Evolutionary conservation across 2,329 filamentous ascomycete genomes (phyloP), one percentile per base, ranked within the genome.

Genomic region (Epicoccum sorghinum): DNA sequence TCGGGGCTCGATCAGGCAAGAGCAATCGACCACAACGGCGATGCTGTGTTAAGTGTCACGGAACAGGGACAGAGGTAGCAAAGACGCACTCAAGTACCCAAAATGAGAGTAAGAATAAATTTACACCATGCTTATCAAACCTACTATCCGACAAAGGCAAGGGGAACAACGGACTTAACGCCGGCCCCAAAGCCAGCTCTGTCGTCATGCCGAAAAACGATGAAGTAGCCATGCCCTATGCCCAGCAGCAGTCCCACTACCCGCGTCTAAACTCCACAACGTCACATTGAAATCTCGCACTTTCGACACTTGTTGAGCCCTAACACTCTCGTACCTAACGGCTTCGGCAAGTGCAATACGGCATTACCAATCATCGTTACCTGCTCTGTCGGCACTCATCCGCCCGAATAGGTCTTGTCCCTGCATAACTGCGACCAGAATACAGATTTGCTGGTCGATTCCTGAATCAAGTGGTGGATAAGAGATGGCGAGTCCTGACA

Each of bases 121-220:
- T 37, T 32, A 25, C 23, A 27, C 29, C 37, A 39, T 18, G 29
- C 29, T 44, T 33, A 36, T 33, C 7, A 52, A 27, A 8, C 8
- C 9, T 12, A 32, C 33, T 47, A 14, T 22, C 24, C 14, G 30
- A 36, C 36, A 8, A 29, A 33, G 24, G 38, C 27, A 22, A 40
- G 25, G 42, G 29, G 41, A 45, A 6, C 18, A 42, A 45, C 53
- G 53, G 52, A 38, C 38, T 52, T 52, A 56, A 52, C 47, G 32
- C 41, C 52, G 52, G 52, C 30, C 42, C 36, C 40, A 41, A 49
- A 22, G 24, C 18, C n/a, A 35, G n/a, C 52, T 24, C 33, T 55
- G 41, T 55, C 52, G 52, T 55, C 52, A 55, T 55, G 4, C 46
- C 49, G 43, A 37, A 42, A 52, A 52, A 43, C 30, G 43, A 47